A percentile compares a stretch with the other conserved stretches of the same genome.
Conservation (phyloP, 352 stramenopile genomes). For the Phytophthora sp. region DNA sequence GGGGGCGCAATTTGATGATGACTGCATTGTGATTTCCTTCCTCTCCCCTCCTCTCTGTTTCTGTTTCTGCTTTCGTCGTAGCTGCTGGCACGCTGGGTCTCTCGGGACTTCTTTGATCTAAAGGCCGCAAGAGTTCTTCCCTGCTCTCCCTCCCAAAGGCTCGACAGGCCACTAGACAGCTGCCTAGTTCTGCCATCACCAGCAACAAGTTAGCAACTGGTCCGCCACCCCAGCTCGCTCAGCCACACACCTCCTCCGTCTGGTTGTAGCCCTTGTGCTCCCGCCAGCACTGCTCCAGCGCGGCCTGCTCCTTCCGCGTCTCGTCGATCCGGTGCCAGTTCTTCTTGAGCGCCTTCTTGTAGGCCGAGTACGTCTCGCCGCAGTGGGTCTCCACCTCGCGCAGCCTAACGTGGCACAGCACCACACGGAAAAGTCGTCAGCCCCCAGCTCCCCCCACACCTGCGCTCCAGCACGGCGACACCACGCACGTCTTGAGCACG, state of each 20-base stretch:
- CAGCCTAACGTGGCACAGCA: conserved; percentile 56
- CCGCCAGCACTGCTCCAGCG: conserved; percentile 86
- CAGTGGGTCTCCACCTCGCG: conserved; percentile 82
- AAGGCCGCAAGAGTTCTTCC: conserved; percentile 18
- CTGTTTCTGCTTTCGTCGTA: conserved; percentile 22
- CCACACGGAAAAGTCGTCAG: too few species aligned
- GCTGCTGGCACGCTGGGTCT: conserved; percentile 1
- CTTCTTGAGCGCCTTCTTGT: conserved; percentile 90
- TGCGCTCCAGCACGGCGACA: background rate
- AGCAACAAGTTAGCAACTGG: background rate
- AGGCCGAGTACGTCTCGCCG: conserved; percentile 85
- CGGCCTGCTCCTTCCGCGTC: conserved; percentile 85
- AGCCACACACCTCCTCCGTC: conserved; percentile 12
- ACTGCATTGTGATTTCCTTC: conserved; percentile 40
- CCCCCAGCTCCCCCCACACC: background rate
- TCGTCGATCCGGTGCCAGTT: conserved; percentile 90
- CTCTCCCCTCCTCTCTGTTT: conserved; percentile 13
- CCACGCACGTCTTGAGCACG: conserved; percentile 84
- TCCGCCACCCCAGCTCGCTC: too few species aligned
- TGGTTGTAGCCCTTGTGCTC: conserved; percentile 74
- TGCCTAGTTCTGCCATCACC: conserved; percentile 24
- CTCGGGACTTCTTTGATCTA: conserved; percentile 33
- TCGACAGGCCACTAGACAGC: background rate
- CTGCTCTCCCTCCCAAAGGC: background rate
- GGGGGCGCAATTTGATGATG: conserved; percentile 18